These are phyloP conservation scores for Sporothrix sp. DNA, from an alignment of 2,329 filamentous ascomycete species.

Conservation along the genomic window DNA sequence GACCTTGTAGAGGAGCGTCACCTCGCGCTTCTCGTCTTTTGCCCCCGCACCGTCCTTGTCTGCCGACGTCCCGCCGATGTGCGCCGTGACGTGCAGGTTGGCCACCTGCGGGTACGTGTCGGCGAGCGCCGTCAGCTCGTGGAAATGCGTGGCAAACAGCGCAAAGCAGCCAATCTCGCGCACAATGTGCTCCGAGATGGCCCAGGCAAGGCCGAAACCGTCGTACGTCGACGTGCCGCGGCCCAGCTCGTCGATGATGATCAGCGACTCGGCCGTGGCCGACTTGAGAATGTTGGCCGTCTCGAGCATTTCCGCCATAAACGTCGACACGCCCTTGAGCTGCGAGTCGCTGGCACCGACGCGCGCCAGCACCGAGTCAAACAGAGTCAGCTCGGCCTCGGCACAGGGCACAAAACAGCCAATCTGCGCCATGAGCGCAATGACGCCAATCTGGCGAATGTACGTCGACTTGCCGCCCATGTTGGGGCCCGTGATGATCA, in stretches of 20 bases:
- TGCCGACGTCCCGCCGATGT: conserved; percentile 52
- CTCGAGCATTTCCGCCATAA: conserved; percentile 99
- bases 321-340: conserved; percentile 94
- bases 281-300: conserved; percentile 98
- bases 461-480: conserved; percentile 99
- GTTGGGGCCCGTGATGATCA: conserved; percentile 95
- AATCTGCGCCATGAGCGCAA: conserved; percentile 93
- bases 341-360: conserved; percentile 95
- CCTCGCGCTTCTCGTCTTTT: conserved; percentile 57
- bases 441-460: conserved; percentile 93
- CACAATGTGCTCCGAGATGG: conserved; percentile 94
- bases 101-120: conserved; percentile 80
- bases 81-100: conserved; percentile 92
- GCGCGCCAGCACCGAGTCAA: conserved; percentile 91
- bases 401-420: conserved; percentile 92
- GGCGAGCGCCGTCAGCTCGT: conserved; percentile 85
- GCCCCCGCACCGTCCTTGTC: conserved; percentile 24
- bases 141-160: conserved; percentile 96
- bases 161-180: conserved; percentile 90
- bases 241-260: conserved; percentile 96
- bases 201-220: conserved; percentile 97
- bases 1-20: conserved; percentile 94
- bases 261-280: conserved; percentile 86
- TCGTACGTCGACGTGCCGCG: conserved; percentile 97
- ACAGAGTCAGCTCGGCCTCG: conserved; percentile 86